Base-by-base conservation (phyloP, 495 filamentous ascomycete species). In the Penicillium ochrochloron region DNA sequence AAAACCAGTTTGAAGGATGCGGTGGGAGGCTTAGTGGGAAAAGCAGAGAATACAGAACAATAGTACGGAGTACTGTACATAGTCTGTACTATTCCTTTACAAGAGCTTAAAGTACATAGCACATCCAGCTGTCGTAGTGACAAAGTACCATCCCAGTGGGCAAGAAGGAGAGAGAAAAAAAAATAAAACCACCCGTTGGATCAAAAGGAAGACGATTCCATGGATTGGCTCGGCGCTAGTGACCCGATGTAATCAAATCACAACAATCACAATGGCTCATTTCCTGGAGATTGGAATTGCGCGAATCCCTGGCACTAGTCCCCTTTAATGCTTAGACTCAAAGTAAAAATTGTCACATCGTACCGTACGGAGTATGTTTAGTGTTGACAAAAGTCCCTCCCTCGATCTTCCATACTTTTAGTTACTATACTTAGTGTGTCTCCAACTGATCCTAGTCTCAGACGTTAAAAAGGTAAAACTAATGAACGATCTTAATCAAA, bases 151-250 rank as follows among this genome's bases (percentile, higher is more conserved):
- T 25, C 12, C 10, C 10, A 8, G 25, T 52, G 48, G 25, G n/a
- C 31, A 17, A 31, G 11, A 50, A 25, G 9, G 5, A 23, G 23
- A 23, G 3, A 23, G n/a, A 44, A 23, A 46, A 46, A 23, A 23
- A 46, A 46, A 23, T 12, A 46, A 46, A 6, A 12, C 19, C 1
- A 19, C 4, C 7, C 17, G 6, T 31, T 10, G 14, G 11, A 56
- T 44, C 25, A 14, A 53, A 42, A 59, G 31, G 33, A 10, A 34
- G 39, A 37, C 35, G 56, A 58, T 63, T 60, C 68, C 68, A 68
- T 70, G 68, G 68, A 70, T 68, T 67, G 65, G 65, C 59, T 61
- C 59, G 55, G 62, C 68, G 62, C 68, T 70, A 70, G 65, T 68
- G 58, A 15, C 60, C 42, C 64, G 66, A 67, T 67, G 64, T 60